Evolutionary conservation across 2,329 filamentous ascomycete genomes (phyloP), one percentile per base, ranked within the genome.

Genomic region (Colletotrichum gigasporum): DNA sequence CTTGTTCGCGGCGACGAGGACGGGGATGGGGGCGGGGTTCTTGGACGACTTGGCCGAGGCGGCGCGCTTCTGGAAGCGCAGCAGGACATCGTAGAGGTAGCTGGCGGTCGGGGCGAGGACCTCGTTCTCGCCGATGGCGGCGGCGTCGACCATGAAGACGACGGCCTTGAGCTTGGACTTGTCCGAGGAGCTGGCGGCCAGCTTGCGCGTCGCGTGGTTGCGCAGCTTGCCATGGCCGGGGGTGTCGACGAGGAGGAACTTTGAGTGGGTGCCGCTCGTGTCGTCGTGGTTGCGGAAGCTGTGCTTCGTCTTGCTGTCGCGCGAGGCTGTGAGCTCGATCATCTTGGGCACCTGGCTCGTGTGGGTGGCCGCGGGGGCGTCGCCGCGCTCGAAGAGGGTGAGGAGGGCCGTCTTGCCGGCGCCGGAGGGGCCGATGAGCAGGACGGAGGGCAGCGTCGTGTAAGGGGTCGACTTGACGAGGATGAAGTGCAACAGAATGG

Each of bases 161-260:
- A 98, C 82, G 16, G 91, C 94, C 39, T 86, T 86, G 48, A 95
- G 80, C 68, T 86, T 85, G 26, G 71, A 73, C 24, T 77, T 77
- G 32, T 72, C 68, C 16, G 77, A 16, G 30, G 72, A 72, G 64
- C 68, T 73, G 39, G 30, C 18, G 61, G 69, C 73, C 24, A 90
- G 78, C 55, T 79, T 80, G 41, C 82, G 77, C 63, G 91, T 82
- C 3, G 91, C 89, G 68, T 88, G 83, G 71, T 88, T 86, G 65
- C 96, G 92, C 63, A 99, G 88, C 80, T 99, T 99, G 71, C 93
- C 94, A 80, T 99, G 96, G 37, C 96, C 96, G 0, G 96, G 96
- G 1, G 95, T 98, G 80, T 99, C 96, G 73, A 92, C 81, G 32
- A 98, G 81, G 39, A 91, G 81, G 75, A 96, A 92, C 74, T 89